Evolutionary conservation across 352 stramenopile genomes (phyloP), one percentile per base, ranked within the genome.

Genomic region (Globisporangium orthogonon): DNA sequence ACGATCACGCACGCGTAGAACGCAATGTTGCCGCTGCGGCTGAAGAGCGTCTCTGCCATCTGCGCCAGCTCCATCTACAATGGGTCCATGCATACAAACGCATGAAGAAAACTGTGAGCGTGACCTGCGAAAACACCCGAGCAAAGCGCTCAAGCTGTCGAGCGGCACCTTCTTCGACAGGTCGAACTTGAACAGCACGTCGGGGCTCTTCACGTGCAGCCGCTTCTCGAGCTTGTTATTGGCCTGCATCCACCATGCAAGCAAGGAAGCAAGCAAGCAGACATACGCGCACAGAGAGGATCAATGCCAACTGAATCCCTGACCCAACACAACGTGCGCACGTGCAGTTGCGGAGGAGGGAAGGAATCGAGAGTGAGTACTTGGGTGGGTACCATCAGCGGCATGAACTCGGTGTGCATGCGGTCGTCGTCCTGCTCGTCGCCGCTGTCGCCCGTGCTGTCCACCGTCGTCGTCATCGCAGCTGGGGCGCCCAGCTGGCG

Each of bases 1-100:
- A 90, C 76, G 50, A 86, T 84, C 30, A 89, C 74, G 57, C 79
- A 91, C 35, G 69, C 72, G 56, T 93, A 95, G 56, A 95, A 93
- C 4, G 83, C 79, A 18, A 88, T 67, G 48, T 86, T 76, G 5
- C 85, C 81, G 43, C 73, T 68, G 51, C 57, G 74, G 35, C 60
- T 82, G 59, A 91, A 95, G 7, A 95, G 71, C 58, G 86, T 56
- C 47, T 93, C 70, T 7, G 83, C 85, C 76, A 95, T 94, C 50
- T 91, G 76, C 15, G 85, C 83, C 30, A 95, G 58, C 61, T 95
- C 85, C 76, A 92, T 87, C 83, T 94, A 57, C 56, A 31, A 23
- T 23, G 23, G 23, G 23, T 23, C 23, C 23, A 23, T 23, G 23
- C 23, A 23, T 23, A 23, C 23, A 23, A 23, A 23, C 23, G 35